Evolutionary conservation across 805 yeast genomes (phyloP).

Genomic region (Candida arabinofermentans): DNA sequence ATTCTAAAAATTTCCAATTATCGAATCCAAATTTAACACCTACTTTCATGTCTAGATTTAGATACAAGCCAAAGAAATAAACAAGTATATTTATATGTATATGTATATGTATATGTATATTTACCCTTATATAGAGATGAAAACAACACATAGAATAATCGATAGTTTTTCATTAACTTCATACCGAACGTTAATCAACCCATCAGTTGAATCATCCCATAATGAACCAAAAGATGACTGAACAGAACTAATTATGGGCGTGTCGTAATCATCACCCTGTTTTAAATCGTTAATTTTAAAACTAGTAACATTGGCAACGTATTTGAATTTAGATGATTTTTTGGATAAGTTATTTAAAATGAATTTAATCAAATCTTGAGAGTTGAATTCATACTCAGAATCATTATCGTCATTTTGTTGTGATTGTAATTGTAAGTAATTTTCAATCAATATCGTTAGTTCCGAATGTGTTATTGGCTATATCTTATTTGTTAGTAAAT

Average conservation of each 20-base stretch:
- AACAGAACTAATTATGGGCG: constrained; percentile 10
- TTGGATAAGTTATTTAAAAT: constrained; percentile 35
- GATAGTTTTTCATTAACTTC: constrained; percentile 14
- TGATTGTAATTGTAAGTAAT: neutral
- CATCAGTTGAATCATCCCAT: constrained; percentile 58
- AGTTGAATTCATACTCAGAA: neutral
- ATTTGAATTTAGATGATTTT: constrained; percentile 54
- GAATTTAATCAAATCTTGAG: constrained; percentile 26
- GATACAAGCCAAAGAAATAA: constrained; percentile 8
- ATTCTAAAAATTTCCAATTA: constrained; percentile 8
- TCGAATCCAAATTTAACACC: constrained; percentile 9
- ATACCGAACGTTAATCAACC: constrained; percentile 38
- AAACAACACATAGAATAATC: constrained; percentile 30
- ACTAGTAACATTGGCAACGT: constrained; percentile 39
- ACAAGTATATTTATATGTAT: neutral
- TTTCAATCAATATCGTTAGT: constrained; percentile 11
- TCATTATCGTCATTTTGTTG: too few species aligned
- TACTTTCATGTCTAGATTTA: constrained; percentile 18
- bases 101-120: neutral
- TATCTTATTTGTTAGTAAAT: neutral
- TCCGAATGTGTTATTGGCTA: constrained; percentile 21
- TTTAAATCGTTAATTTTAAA: neutral
- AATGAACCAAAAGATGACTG: constrained; percentile 45
- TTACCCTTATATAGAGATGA: constrained; percentile 19
- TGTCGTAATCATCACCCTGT: constrained; percentile 21